These are phyloP conservation scores for Hericium rajendrae DNA, from an alignment of 768 basidiomycete genomes.

Conservation along the genomic window DNA sequence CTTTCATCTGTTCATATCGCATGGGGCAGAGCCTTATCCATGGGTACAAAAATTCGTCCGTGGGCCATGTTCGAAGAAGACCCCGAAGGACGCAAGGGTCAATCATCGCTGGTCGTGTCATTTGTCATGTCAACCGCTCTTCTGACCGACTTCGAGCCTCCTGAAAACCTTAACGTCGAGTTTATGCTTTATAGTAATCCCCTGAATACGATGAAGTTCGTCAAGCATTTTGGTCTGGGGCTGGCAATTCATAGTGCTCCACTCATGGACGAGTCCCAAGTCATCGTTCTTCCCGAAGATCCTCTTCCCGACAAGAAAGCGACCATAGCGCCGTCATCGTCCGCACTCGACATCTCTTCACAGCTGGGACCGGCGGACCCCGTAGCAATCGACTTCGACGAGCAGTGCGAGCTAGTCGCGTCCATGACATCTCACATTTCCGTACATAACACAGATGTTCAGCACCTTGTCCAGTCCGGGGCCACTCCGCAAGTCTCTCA, in stretches of 20 bases:
- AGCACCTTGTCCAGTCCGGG: slow-evolving; percentile 7
- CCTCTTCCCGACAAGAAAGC: background rate
- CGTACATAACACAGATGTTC: slow-evolving; percentile 7
- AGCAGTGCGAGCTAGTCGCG: background rate
- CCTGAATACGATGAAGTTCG: slow-evolving; percentile 8
- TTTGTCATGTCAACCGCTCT: slow-evolving; percentile 20
- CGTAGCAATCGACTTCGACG: background rate
- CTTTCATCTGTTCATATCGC: slow-evolving; percentile 17
- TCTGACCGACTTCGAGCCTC: slow-evolving; percentile 9
- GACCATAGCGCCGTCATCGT: no score
- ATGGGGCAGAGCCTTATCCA: slow-evolving; percentile 12
- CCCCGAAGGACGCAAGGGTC: slow-evolving; percentile 1
- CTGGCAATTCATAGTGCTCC: slow-evolving; percentile 14
- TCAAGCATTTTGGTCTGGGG: slow-evolving; percentile 17
- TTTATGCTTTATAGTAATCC: slow-evolving; percentile 21
- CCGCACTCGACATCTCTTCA: no score
- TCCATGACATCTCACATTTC: slow-evolving; percentile 5
- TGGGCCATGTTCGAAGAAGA: background rate
- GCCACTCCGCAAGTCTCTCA: slow-evolving; percentile 15
- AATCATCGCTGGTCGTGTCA: slow-evolving; percentile 10
- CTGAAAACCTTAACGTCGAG: background rate
- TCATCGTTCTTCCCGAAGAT: slow-evolving; percentile 13
- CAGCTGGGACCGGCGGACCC: background rate
- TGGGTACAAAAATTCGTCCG: background rate
- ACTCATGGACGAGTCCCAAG: slow-evolving; percentile 14